These are phyloP conservation scores for Xenoacremonium recifei DNA, from an alignment of 2,329 filamentous ascomycete genomes.

Conservation along the genomic window DNA sequence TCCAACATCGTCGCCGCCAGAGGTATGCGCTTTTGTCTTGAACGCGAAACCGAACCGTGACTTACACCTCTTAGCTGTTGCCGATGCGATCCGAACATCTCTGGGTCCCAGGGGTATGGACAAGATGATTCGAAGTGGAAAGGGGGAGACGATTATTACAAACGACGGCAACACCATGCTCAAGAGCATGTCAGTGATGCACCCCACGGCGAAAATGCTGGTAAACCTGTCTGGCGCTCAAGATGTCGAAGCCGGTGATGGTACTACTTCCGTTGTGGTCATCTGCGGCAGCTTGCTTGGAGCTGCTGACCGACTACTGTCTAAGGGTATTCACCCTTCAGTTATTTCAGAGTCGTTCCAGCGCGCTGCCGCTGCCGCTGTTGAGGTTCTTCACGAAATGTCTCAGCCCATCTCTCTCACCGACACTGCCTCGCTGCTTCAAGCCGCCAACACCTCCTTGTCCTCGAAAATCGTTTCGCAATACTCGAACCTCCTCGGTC, in stretches of 20 bases:
- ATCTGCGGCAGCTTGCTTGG: constrained; percentile 94
- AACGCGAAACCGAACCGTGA: constrained; percentile 2
- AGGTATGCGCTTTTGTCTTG: constrained; percentile 55
- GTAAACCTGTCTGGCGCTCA: constrained; percentile 96
- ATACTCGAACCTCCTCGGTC: constrained; percentile 90
- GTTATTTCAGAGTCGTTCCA: constrained; percentile 98
- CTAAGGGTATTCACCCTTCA: constrained; percentile 94
- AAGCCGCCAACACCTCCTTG: constrained; percentile 94
- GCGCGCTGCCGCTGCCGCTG: constrained; percentile 83
- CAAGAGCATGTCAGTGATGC: constrained; percentile 98
- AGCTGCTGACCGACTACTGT: constrained; percentile 85
- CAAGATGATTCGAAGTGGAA: constrained; percentile 98
- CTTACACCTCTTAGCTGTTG: constrained; percentile 64
- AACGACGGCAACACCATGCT: constrained; percentile 99
- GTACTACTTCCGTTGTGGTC: constrained; percentile 96
- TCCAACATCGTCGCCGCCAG: constrained; percentile 96
- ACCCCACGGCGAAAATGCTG: constrained; percentile 99
- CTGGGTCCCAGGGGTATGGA: constrained; percentile 97
- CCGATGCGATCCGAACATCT: constrained; percentile 96
- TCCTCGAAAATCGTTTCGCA: constrained; percentile 99
- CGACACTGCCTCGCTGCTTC: constrained; percentile 86
- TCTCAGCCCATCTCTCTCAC: constrained; percentile 87
- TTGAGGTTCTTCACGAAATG: constrained; percentile 91
- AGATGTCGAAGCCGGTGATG: constrained; percentile 97
- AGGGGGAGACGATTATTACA: constrained; percentile 97